Conservation (phyloP, 805 yeast species). For the Kluyveromyces siamensis region DNA sequence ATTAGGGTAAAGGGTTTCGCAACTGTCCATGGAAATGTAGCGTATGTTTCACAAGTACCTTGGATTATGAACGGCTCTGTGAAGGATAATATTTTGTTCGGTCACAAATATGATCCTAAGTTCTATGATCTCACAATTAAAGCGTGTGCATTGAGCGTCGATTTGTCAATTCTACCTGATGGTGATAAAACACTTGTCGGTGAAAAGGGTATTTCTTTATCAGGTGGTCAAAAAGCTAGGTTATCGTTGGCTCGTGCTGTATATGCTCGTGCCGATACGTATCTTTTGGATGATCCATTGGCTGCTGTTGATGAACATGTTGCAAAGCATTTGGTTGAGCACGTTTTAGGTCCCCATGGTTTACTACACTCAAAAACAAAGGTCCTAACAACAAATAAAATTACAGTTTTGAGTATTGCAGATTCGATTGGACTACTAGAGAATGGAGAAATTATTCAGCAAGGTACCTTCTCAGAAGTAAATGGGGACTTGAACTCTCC, state of each 20-base stretch:
- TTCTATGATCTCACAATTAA: slow-evolving; percentile 74
- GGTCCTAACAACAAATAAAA: slow-evolving; percentile 78
- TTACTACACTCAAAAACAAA: slow-evolving; percentile 65
- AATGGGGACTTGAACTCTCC: slow-evolving; percentile 35
- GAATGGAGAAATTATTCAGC: slow-evolving; percentile 60
- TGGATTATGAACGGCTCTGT: slow-evolving; percentile 97
- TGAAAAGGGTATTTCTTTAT: slow-evolving; percentile 90
- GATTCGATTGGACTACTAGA: slow-evolving; percentile 58
- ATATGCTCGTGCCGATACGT: slow-evolving; percentile 87
- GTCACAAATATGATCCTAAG: slow-evolving; percentile 70
- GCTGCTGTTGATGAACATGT: slow-evolving; percentile 98
- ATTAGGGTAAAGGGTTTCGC: slow-evolving; percentile 69
- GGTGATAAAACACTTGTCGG: slow-evolving; percentile 93
- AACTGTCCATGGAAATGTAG: slow-evolving; percentile 63
- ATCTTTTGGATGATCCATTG: slow-evolving; percentile 82
- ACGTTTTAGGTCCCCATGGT: slow-evolving; percentile 78
- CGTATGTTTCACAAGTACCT: slow-evolving; percentile 88
- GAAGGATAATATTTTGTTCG: slow-evolving; percentile 84
- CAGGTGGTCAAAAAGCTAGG: slow-evolving; percentile 98
- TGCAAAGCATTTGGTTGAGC: slow-evolving; percentile 72
- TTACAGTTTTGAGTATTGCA: slow-evolving; percentile 73
- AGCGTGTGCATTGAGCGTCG: slow-evolving; percentile 82
- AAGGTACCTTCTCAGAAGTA: slow-evolving; percentile 51
- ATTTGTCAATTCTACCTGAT: slow-evolving; percentile 70
- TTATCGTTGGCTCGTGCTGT: slow-evolving; percentile 92